phyloP scores from a whole-genome alignment of 2,329 filamentous ascomycete genomes.

The Tolypocladium endophyticum region DNA sequence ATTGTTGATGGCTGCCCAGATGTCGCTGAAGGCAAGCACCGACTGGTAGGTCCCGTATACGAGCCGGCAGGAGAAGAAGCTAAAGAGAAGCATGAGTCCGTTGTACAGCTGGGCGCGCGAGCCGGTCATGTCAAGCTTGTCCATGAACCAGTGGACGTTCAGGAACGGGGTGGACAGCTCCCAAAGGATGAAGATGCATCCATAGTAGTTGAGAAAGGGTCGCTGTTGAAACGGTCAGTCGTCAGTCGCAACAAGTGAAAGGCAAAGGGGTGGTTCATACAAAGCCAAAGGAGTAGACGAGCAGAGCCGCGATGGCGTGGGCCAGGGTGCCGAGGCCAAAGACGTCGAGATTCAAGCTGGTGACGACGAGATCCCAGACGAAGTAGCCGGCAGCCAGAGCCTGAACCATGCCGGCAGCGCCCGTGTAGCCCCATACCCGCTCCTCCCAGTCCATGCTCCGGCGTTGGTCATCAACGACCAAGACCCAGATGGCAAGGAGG shows the following conservation, averaged over 20 bases:
- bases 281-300: slow-evolving; percentile 69
- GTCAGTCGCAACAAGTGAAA: neutral
- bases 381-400: slow-evolving; percentile 74
- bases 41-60: slow-evolving; percentile 70
- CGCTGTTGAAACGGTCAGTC: slow-evolving; percentile 37
- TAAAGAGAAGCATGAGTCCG: slow-evolving; percentile 58
- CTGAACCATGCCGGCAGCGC: slow-evolving; percentile 61
- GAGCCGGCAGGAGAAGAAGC: slow-evolving; percentile 68
- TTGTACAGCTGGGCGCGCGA: slow-evolving; percentile 66
- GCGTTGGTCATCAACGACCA: slow-evolving; percentile 58
- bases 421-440: slow-evolving; percentile 69
- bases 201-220: slow-evolving; percentile 79
- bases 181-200: slow-evolving; percentile 72
- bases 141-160: slow-evolving; percentile 87
- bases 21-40: slow-evolving; percentile 57
- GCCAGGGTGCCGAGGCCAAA: slow-evolving; percentile 70
- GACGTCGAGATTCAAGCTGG: slow-evolving; percentile 54
- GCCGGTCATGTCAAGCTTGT: slow-evolving; percentile 75
- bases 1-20: slow-evolving; percentile 42
- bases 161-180: slow-evolving; percentile 78
- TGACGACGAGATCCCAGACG: slow-evolving; percentile 69
- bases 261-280: slow-evolving; percentile 38
- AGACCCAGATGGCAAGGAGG: slow-evolving; percentile 61
- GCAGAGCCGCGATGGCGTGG: slow-evolving; percentile 63
- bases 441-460: slow-evolving; percentile 54